Evolutionary conservation across 805 yeast species (phyloP).

Genomic region (Candida easanensis): DNA sequence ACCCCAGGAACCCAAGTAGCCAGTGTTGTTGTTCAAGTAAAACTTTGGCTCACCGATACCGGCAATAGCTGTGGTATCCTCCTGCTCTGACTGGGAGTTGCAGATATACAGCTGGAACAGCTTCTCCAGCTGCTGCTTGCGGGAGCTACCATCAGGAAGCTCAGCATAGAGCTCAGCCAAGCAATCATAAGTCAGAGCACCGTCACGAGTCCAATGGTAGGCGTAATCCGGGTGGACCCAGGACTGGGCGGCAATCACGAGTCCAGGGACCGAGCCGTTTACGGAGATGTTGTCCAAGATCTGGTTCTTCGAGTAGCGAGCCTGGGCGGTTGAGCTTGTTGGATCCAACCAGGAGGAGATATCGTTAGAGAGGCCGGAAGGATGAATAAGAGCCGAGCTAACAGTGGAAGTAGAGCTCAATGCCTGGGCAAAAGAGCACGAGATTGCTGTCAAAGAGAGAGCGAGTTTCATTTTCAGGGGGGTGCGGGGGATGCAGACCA

Average conservation of each 20-base stretch:
- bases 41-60: conserved; percentile 8
- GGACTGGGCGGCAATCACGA: conserved; percentile 4
- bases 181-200: conserved; percentile 1
- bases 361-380: conserved; percentile 1
- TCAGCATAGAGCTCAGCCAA: conserved; percentile 1
- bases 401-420: not conserved
- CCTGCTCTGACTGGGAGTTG: conserved; percentile 1
- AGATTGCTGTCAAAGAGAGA: too few species aligned
- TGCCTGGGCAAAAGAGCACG: not conserved
- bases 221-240: conserved; percentile 3
- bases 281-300: conserved; percentile 7
- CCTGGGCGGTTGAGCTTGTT: not conserved
- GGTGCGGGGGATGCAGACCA: too few species aligned
- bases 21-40: conserved; percentile 2
- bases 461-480: too few species aligned
- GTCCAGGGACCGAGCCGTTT: conserved; percentile 4
- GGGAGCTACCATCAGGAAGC: not conserved
- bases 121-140: not conserved
- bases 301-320: conserved; percentile 1
- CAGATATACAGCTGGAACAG: not conserved
- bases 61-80: conserved; percentile 3
- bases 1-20: conserved; percentile 3
- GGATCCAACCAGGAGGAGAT: conserved; percentile 6
- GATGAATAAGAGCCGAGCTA: not conserved
- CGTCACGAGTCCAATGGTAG: conserved; percentile 7